These are phyloP conservation scores for Colletotrichum ledebouriae DNA, from an alignment of 2,329 filamentous ascomycete genomes.

Conservation along the genomic window DNA sequence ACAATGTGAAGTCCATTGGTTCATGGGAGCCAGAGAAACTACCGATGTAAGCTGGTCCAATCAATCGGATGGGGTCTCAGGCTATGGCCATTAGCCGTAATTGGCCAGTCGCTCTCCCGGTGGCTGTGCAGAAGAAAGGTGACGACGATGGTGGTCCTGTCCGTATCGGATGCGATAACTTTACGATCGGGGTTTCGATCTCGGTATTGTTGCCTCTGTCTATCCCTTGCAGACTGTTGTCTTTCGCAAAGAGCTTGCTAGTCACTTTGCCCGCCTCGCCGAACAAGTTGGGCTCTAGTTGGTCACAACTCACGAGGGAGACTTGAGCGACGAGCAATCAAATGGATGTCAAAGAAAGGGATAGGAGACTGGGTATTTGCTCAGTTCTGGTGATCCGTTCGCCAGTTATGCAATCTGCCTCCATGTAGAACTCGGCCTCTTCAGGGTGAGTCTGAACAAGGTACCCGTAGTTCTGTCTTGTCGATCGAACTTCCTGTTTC, in stretches of 20 bases:
- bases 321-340: background rate
- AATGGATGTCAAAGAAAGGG: background rate
- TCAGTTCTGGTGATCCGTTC: no score
- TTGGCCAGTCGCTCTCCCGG: slow-evolving; percentile 10
- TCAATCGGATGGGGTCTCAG: background rate
- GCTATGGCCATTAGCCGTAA: slow-evolving; percentile 11
- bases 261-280: background rate
- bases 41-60: background rate
- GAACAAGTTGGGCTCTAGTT: background rate
- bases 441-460: background rate
- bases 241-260: background rate
- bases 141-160: slow-evolving; percentile 4
- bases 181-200: slow-evolving; percentile 22
- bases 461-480: background rate
- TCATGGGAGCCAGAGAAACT: background rate
- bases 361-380: no score
- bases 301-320: background rate
- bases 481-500: slow-evolving; percentile 3
- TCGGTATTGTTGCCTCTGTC: slow-evolving; percentile 3
- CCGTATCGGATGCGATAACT: slow-evolving; percentile 15
- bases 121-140: slow-evolving; percentile 18
- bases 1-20: background rate
- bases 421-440: background rate
- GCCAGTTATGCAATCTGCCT: no score
- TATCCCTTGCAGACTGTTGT: background rate